A percentile compares a stretch with the other conserved stretches of the same genome.
These are phyloP conservation scores for Hanseniaspora sp. DNA, from an alignment of 1,139 yeast species.

Conservation along the genomic window DNA sequence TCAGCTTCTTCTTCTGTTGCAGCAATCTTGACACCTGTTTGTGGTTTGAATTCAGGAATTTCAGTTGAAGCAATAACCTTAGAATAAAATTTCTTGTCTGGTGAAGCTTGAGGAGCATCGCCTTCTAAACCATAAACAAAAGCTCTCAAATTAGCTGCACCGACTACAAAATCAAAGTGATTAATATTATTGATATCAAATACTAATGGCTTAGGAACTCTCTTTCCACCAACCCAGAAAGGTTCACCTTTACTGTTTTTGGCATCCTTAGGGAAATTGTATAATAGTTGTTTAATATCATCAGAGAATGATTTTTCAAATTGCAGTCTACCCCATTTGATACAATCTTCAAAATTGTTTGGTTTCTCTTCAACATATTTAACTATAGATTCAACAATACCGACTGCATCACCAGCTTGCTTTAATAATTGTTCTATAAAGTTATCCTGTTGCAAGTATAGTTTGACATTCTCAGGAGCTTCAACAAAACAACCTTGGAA, in stretches of 20 bases:
- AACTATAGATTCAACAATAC: conserved; percentile 67
- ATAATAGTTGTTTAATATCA: conserved; percentile 79
- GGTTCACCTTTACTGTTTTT: conserved; percentile 83
- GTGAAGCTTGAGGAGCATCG: conserved; percentile 41
- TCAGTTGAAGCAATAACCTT: conserved; percentile 43
- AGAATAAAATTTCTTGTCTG: conserved; percentile 32
- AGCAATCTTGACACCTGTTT: conserved; percentile 68
- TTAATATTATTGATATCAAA: conserved; percentile 67
- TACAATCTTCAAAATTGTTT: conserved; percentile 81
- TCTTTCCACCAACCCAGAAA: conserved; percentile 96
- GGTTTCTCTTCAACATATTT: conserved; percentile 72
- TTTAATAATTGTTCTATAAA: conserved; percentile 83
- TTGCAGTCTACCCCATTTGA: conserved; percentile 85
- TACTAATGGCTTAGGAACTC: conserved; percentile 77
- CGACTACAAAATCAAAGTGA: conserved; percentile 73
- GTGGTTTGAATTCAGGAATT: conserved; percentile 62
- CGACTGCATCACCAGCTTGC: conserved; percentile 84
- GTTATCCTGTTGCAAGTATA: conserved; percentile 83
- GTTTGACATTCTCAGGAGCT: conserved; percentile 82
- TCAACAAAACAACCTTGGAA: conserved; percentile 91
- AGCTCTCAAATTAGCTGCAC: conserved; percentile 87
- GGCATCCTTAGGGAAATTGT: conserved; percentile 90
- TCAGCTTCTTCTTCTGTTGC: conserved; percentile 83
- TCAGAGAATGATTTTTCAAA: conserved; percentile 75
- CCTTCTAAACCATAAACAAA: conserved; percentile 73